These are phyloP conservation scores for Vicia sativa DNA, from an alignment of 306 rosid species.

Conservation along the genomic window DNA sequence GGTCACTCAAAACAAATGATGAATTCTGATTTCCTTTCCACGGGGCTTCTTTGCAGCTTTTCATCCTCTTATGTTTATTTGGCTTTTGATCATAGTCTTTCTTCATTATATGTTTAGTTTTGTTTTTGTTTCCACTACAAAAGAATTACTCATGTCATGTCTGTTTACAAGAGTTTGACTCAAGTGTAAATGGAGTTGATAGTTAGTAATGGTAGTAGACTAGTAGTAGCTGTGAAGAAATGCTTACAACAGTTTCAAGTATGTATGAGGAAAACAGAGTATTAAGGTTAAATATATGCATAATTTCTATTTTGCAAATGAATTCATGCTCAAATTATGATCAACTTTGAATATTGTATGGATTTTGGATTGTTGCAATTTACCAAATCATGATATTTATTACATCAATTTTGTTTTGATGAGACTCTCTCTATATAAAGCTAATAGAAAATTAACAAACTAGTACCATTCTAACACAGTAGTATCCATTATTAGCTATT, in stretches of 20 bases:
- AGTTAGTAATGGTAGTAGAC: not conserved
- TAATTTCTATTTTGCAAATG: not conserved
- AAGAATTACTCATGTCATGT: not conserved
- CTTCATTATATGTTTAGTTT: no score
- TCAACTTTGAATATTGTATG: not conserved
- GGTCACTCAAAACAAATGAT: constrained; percentile 41
- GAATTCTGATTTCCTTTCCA: constrained; percentile 40
- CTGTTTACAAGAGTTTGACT: constrained; percentile 5
- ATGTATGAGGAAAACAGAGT: not conserved
- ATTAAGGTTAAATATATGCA: not conserved
- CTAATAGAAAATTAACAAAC: no score
- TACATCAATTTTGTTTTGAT: no score
- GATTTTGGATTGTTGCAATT: not conserved
- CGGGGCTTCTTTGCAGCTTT: no score
- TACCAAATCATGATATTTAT: no score
- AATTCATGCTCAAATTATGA: not conserved
- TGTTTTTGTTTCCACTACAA: not conserved
- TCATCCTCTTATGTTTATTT: no score
- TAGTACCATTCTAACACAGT: no score
- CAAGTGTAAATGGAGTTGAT: constrained; percentile 16
- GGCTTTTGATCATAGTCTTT: no score
- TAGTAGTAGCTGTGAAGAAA: not conserved
- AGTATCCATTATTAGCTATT: no score
- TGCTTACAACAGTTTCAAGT: not conserved
- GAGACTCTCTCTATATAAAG: no score